These are phyloP conservation scores for Asterochloris sp. DNA, from an alignment of 139 green algal genomes.

Conservation along the genomic window DNA sequence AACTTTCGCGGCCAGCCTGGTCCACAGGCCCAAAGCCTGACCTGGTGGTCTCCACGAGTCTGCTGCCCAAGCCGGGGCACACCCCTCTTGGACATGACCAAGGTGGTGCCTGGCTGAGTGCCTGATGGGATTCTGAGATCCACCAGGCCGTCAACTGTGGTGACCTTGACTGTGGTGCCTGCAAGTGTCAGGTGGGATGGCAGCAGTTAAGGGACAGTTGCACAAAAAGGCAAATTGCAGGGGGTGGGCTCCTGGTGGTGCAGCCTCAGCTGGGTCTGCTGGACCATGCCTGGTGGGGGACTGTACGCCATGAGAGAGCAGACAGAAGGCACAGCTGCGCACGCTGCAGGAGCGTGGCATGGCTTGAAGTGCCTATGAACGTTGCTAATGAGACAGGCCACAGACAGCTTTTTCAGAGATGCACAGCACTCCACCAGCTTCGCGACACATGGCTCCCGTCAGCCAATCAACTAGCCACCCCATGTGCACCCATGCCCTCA, in stretches of 20 bases:
- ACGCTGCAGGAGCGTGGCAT: too few relatives aligned
- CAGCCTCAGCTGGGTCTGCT: too few relatives aligned
- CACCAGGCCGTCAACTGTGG: slow-evolving; percentile 91
- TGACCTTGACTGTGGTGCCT: slow-evolving; percentile 55
- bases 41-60: slow-evolving; percentile 83
- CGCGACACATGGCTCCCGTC: too few relatives aligned
- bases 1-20: background rate
- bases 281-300: background rate
- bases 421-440: too few relatives aligned
- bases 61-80: slow-evolving; percentile 83
- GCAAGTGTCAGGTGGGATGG: background rate
- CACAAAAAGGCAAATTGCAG: background rate
- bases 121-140: slow-evolving; percentile 95
- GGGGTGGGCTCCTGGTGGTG: too few relatives aligned
- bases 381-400: too few relatives aligned
- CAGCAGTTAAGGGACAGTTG: background rate
- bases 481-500: slow-evolving; percentile 15
- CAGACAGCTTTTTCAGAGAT: too few relatives aligned
- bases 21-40: slow-evolving; percentile 4
- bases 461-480: too few relatives aligned
- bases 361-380: too few relatives aligned
- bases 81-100: slow-evolving; percentile 96
- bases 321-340: too few relatives aligned
- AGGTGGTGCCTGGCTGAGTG: slow-evolving; percentile 94
- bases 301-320: background rate